phyloP scores from a whole-genome alignment of 192 early-diverging fungal genomes.

The Linnemannia zychae region DNA sequence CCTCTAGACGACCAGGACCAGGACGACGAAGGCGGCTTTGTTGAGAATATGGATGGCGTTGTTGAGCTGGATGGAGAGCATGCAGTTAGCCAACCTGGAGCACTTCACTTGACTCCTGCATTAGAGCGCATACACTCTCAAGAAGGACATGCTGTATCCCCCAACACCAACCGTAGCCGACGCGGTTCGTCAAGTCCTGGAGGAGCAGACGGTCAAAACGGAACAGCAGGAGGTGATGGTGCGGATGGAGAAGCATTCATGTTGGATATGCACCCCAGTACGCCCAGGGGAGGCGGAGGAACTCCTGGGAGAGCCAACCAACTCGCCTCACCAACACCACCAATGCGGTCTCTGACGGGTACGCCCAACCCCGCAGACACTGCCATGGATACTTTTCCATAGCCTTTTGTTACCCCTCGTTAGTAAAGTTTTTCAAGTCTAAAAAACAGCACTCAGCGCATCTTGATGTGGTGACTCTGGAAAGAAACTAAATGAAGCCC shows the following conservation, averaged over 20 bases:
- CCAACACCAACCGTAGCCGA: background rate
- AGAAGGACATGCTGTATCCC: background rate
- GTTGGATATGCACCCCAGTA: constrained; percentile 15
- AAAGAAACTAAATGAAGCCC: no score
- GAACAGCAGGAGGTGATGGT: background rate
- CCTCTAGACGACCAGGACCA: constrained; percentile 13
- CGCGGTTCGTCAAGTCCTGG: constrained; percentile 19
- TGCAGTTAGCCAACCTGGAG: no score
- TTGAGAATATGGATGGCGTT: constrained; percentile 23
- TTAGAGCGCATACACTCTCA: background rate
- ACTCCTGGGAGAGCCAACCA: constrained; percentile 3
- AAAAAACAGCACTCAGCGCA: no score
- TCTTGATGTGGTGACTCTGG: no score
- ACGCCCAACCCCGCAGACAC: constrained; percentile 30
- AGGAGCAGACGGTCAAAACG: background rate
- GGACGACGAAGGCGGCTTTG: constrained; percentile 32
- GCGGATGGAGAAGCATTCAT: constrained; percentile 12
- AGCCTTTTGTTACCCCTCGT: no score
- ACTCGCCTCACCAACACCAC: constrained; percentile 18
- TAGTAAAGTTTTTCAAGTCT: no score
- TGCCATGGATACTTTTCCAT: constrained; percentile 13
- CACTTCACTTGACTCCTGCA: background rate
- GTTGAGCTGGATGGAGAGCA: background rate
- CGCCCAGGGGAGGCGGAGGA: background rate
- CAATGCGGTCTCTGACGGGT: constrained; percentile 29